These are phyloP conservation scores for Ogataea glucozyma DNA, from an alignment of 805 yeast species.

Conservation along the genomic window DNA sequence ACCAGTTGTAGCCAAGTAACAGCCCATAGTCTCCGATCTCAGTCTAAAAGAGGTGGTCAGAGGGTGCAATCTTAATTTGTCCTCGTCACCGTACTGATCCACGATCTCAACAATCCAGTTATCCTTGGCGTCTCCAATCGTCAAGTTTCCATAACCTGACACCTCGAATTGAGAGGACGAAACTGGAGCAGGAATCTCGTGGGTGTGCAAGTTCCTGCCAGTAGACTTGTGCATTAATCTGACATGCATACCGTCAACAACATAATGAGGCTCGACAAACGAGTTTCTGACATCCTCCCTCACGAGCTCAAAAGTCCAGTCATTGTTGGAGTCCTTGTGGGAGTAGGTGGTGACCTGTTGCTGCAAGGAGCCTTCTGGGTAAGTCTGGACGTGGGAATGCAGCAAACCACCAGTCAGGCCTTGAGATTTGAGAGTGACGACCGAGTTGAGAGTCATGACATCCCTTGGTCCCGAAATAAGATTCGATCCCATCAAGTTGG, in stretches of 20 bases:
- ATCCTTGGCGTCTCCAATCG: constrained; percentile 76
- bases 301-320: constrained; percentile 69
- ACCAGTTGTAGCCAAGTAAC: constrained; percentile 79
- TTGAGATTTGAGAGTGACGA: constrained; percentile 65
- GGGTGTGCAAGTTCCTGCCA: constrained; percentile 80
- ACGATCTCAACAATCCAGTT: constrained; percentile 89
- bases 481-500: constrained; percentile 69
- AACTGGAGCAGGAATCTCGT: constrained; percentile 74
- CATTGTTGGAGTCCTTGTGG: constrained; percentile 83
- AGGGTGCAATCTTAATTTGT: constrained; percentile 60
- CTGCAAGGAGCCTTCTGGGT: constrained; percentile 90
- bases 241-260: constrained; percentile 64
- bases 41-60: constrained; percentile 72
- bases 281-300: constrained; percentile 43
- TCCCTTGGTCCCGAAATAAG: constrained; percentile 68
- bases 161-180: constrained; percentile 73
- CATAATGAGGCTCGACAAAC: constrained; percentile 36
- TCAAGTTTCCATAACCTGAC: constrained; percentile 77
- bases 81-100: constrained; percentile 58
- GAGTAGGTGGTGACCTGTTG: constrained; percentile 95
- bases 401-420: constrained; percentile 73
- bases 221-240: constrained; percentile 73
- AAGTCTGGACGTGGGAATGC: constrained; percentile 84
- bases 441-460: constrained; percentile 57
- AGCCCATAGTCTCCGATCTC: constrained; percentile 60